Evolutionary conservation across 495 filamentous ascomycete genomes (phyloP).

Genomic region (Aspergillus nanangensis): DNA sequence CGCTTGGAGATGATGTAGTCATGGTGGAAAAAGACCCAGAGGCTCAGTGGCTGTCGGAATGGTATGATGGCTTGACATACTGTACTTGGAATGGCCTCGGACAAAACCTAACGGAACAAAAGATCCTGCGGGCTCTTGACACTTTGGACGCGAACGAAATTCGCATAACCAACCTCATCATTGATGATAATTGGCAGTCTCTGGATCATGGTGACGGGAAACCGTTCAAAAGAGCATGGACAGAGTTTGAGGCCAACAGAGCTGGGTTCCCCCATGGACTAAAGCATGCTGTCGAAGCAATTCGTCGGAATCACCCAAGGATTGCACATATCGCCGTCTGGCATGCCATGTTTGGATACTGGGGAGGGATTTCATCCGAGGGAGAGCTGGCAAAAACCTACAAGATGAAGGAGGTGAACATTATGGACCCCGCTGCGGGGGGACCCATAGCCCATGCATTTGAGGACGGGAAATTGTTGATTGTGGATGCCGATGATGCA

Average conservation of each 20-base stretch:
- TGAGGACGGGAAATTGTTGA: constrained; percentile 32
- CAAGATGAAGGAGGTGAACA: constrained; percentile 65
- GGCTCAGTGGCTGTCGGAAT: constrained; percentile 75
- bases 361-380: constrained; percentile 76
- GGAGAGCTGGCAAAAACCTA: constrained; percentile 73
- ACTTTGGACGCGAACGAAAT: constrained; percentile 67
- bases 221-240: constrained; percentile 54
- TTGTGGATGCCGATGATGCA: constrained; percentile 71
- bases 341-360: constrained; percentile 95
- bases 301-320: constrained; percentile 64
- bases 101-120: constrained; percentile 73
- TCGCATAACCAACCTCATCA: constrained; percentile 75
- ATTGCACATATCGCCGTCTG: constrained; percentile 88
- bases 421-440: constrained; percentile 50
- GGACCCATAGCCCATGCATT: constrained; percentile 46
- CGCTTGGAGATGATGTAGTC: constrained; percentile 33
- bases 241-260: constrained; percentile 77
- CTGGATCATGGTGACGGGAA: constrained; percentile 54
- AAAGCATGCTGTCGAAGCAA: constrained; percentile 58
- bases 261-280: constrained; percentile 77
- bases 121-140: constrained; percentile 70
- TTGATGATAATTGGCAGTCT: constrained; percentile 96
- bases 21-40: constrained; percentile 42
- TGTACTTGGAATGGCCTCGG: constrained; percentile 95
- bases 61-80: constrained; percentile 81